Evolutionary conservation across 2,329 filamentous ascomycete species (phyloP).

Genomic region (Diaporthe sp.): DNA sequence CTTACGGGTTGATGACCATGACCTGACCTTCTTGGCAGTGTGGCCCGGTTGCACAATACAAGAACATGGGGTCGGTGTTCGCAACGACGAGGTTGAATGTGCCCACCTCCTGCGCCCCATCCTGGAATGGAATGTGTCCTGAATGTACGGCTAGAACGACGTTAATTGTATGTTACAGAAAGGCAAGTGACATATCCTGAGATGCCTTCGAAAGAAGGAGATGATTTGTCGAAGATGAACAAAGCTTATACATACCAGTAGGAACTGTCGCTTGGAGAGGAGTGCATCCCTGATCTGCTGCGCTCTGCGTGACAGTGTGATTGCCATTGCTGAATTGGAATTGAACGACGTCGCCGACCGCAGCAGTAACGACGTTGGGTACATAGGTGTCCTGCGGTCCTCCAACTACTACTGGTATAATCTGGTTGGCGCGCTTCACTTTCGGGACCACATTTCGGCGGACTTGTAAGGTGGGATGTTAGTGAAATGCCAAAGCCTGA

Average conservation of each 20-base stretch:
- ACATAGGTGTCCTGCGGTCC: conserved; percentile 39
- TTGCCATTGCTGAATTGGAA: conserved; percentile 46
- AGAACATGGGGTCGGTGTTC: conserved; percentile 59
- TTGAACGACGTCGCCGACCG: conserved; percentile 42
- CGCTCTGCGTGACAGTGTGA: conserved; percentile 53
- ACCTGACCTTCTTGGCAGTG: conserved; percentile 65
- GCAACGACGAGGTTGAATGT: conserved; percentile 63
- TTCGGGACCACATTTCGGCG: conserved; percentile 18
- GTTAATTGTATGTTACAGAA: background rate
- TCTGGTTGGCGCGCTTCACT: conserved; percentile 28
- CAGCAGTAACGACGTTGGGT: conserved; percentile 40
- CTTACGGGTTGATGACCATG: conserved; percentile 59
- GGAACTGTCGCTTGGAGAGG: conserved; percentile 50
- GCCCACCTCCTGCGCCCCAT: conserved; percentile 51
- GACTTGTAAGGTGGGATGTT: background rate
- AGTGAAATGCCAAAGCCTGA: background rate
- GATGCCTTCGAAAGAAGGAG: background rate
- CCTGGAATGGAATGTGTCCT: conserved; percentile 55
- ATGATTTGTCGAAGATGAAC: too few relatives aligned
- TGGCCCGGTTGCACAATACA: conserved; percentile 62
- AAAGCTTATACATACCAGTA: background rate
- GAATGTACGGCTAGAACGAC: conserved; percentile 50
- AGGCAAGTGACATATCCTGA: too few relatives aligned
- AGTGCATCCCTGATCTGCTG: conserved; percentile 51
- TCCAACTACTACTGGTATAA: conserved; percentile 41